Base-by-base conservation (phyloP, 2,329 filamentous ascomycete genomes). In the Pyrenochaeta sp. region DNA sequence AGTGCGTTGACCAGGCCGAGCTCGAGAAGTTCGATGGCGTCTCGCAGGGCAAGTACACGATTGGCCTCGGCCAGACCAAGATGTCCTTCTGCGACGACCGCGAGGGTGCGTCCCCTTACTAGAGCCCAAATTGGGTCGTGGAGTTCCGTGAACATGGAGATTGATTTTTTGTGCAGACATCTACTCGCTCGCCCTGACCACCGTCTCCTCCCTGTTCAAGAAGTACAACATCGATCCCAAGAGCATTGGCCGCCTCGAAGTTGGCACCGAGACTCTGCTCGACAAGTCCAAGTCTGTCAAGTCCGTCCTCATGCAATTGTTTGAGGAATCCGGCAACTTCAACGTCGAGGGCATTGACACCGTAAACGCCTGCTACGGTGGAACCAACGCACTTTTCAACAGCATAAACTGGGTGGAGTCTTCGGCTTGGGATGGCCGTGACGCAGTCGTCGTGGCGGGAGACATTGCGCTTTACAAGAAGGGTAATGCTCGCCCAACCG, bases 211-310 rank as follows among this genome's bases (percentile, higher is more conserved):
- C 48, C 76, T 80, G 22, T 67, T 80, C 58, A 74, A 73, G 51
- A 80, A 80, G 58, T 79, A 80, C 74, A 74, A 74, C 41, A 69
- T 80, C 58, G 76, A 80, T 58, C 75, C 76, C 47, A 76, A 73
- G 53, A 68, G 65, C 40, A 80, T 80, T 59, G 77, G 77, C 51
- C 72, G 77, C 59, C 67, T 80, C 49, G 77, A 80, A 59, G 77
- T 80, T 48, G 77, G 77, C 60, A 80, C 77, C 38, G 77, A 80
- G 72, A 79, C 77, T 18, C 67, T 80, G 26, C 73, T 80, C 49
- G 77, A 80, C 74, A 80, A 80, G 73, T 78, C 77, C 44, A 80
- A 80, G 65, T 80, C 77, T 14, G 75, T 78, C 63, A 80, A 80
- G 71, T 77, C 76, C 4, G 76, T 80, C 35, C 65, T 80, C 42